phyloP scores from a whole-genome alignment of 2,329 filamentous ascomycete species.

The Conoideocrella luteorostrata region DNA sequence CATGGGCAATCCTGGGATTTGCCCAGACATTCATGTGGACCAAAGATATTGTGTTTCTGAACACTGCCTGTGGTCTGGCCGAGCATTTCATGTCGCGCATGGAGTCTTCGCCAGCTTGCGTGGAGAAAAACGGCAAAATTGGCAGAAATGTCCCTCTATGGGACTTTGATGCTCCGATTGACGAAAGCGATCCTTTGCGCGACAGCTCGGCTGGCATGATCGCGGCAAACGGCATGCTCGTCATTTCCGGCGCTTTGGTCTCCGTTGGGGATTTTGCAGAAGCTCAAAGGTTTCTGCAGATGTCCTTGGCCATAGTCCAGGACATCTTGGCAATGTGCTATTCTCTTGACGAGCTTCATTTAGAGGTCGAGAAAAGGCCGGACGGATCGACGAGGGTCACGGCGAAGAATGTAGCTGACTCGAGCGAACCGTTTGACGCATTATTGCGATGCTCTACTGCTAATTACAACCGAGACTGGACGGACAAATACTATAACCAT shows the following conservation, averaged over 20 bases:
- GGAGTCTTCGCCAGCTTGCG: constrained; percentile 17
- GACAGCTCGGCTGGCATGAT: constrained; percentile 34
- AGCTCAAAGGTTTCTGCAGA: background rate
- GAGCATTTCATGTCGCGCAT: constrained; percentile 41
- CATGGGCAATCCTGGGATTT: constrained; percentile 43
- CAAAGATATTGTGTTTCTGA: constrained; percentile 32
- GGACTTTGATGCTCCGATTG: constrained; percentile 34
- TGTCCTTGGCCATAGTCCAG: background rate
- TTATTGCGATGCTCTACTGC: background rate
- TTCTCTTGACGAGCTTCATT: background rate
- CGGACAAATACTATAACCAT: constrained; percentile 23
- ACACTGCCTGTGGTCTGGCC: constrained; percentile 36
- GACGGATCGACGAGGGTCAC: background rate
- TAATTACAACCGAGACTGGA: constrained; percentile 6
- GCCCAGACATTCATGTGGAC: constrained; percentile 34
- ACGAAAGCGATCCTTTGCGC: constrained; percentile 21
- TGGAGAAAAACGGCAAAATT: constrained; percentile 12
- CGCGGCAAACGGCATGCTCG: constrained; percentile 34
- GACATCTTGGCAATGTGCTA: constrained; percentile 2
- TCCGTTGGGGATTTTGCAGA: background rate
- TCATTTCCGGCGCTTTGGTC: constrained; percentile 25
- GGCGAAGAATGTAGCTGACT: background rate
- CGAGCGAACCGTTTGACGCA: background rate
- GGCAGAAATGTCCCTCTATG: constrained; percentile 23
- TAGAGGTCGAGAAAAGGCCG: background rate